phyloP scores from a whole-genome alignment of 805 yeast genomes.

The Pichia phayaonensis region DNA sequence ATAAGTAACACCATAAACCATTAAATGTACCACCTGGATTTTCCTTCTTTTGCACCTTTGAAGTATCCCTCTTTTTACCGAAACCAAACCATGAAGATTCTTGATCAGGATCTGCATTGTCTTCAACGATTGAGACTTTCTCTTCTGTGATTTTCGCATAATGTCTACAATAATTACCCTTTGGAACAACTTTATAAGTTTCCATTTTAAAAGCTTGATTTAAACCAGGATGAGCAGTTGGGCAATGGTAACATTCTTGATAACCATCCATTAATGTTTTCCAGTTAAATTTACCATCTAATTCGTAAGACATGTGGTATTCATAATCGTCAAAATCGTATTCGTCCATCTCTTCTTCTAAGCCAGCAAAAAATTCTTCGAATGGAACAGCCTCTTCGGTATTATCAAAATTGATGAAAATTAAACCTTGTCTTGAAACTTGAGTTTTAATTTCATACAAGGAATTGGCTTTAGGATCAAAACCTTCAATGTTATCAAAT shows the following conservation, averaged over 20 bases:
- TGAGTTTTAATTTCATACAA: constrained; percentile 48
- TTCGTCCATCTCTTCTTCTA: constrained; percentile 45
- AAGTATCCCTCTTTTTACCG: constrained; percentile 28
- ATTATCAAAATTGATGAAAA: constrained; percentile 48
- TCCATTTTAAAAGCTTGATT: constrained; percentile 52
- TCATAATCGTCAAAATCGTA: constrained; percentile 55
- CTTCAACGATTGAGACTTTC: constrained; percentile 22
- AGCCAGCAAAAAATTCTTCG: constrained; percentile 45
- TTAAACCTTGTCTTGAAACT: constrained; percentile 47
- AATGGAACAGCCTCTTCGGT: constrained; percentile 38
- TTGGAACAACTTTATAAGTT: constrained; percentile 58
- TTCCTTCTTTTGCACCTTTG: constrained; percentile 26
- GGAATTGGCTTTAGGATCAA: constrained; percentile 47
- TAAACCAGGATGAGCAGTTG: constrained; percentile 60
- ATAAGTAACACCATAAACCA: constrained; percentile 56
- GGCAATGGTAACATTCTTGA: constrained; percentile 63
- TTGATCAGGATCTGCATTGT: constrained; percentile 28
- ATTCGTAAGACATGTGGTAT: constrained; percentile 56
- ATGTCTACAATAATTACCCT: constrained; percentile 52
- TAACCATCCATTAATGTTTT: constrained; percentile 62
- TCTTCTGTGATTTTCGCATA: constrained; percentile 46
- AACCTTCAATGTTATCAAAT: constrained; percentile 52
- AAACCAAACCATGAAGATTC: constrained; percentile 48
- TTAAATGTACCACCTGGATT: constrained; percentile 57
- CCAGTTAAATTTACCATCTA: constrained; percentile 60